Conservation (phyloP, 331 rosid species). For the Prunus yedoensis region DNA sequence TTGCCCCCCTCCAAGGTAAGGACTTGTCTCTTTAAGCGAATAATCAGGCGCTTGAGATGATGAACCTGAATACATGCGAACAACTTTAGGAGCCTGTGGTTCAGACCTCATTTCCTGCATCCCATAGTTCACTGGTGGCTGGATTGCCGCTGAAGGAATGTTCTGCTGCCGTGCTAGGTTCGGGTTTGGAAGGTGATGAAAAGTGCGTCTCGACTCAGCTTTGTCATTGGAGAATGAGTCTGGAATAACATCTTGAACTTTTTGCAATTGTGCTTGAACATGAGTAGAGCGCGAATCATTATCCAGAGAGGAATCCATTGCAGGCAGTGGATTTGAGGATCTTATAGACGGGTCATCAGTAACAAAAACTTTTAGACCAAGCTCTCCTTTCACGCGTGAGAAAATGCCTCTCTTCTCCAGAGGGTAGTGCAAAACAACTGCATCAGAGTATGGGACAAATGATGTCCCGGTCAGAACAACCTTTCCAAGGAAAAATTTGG, state of each 20-base stretch:
- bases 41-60: slow-evolving; percentile 54
- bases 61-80: slow-evolving; percentile 41
- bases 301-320: slow-evolving; percentile 38
- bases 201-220: slow-evolving; percentile 49
- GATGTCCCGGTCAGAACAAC: slow-evolving; percentile 74
- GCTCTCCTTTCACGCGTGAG: slow-evolving; percentile 78
- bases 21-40: slow-evolving; percentile 82
- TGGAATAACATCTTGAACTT: slow-evolving; percentile 34
- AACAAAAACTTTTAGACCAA: slow-evolving; percentile 86
- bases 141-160: slow-evolving; percentile 13
- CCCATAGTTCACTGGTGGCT: slow-evolving; percentile 37
- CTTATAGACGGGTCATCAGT: slow-evolving; percentile 72
- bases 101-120: slow-evolving; percentile 58
- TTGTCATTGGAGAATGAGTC: slow-evolving; percentile 50
- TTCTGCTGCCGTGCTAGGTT: slow-evolving; percentile 34
- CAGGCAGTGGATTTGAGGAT: slow-evolving; percentile 60
- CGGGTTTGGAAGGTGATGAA: slow-evolving; percentile 56
- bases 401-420: slow-evolving; percentile 59
- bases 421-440: slow-evolving; percentile 83
- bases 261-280: slow-evolving; percentile 31
- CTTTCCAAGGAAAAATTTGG: slow-evolving; percentile 67
- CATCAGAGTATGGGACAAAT: slow-evolving; percentile 79
- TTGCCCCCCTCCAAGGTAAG: slow-evolving; percentile 83
- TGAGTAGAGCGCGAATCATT: slow-evolving; percentile 31
- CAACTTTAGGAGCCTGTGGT: slow-evolving; percentile 34